Evolutionary conservation across 148 eudicot genomes (phyloP), one percentile per base, ranked within the genome.

Genomic region (Mesembryanthemum crystallinum): DNA sequence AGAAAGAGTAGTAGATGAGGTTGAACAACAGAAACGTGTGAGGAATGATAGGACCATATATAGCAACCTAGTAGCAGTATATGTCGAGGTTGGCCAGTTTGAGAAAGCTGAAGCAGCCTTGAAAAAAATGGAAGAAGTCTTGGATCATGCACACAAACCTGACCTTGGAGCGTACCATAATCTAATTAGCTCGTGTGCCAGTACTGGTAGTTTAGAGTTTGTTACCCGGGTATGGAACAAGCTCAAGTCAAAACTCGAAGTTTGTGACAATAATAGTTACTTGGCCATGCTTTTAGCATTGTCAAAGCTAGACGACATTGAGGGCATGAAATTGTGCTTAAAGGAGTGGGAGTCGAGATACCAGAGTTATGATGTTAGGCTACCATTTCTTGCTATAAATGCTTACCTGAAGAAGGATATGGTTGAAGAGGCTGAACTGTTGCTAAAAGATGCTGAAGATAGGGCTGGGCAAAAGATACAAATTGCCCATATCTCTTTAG

Each of bases 1-100:
- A n/a, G 98, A 94, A 81, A 87, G 85, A 64, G 84, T 85, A 67
- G 67, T 80, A 29, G 73, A 88, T 67, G 97, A 94, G 84, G 82
- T 86, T 74, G 42, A 52, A 54, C 45, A 66, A 72, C 81, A 85
- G n/a, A 42, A 75, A 5, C 42, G 17, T 4, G 18, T 75, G 43
- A 54, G 30, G 24, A 61, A 80, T 64, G 85, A 87, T 45, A 89
- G 94, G 98, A 83, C 82, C 1, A 69, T 86, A 8, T 94, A 84
- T 73, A 83, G 92, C 79, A 83, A 83, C 79, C 78, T 89, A 69
- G 90, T 97, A 33, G 15, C 62, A 1, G 73, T 73, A 49, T 91
- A 89, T 75, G 71, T 80, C 59, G 81, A 74, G 74, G 79, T 59
- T 29, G 88, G 95, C 43, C 80, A 76, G 64, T 17, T 62, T 25